A percentile compares a stretch with the other conserved stretches of the same genome.
Conservation (phyloP, 1,284 basidiomycete genomes). For the Apiotrichum siamense region DNA sequence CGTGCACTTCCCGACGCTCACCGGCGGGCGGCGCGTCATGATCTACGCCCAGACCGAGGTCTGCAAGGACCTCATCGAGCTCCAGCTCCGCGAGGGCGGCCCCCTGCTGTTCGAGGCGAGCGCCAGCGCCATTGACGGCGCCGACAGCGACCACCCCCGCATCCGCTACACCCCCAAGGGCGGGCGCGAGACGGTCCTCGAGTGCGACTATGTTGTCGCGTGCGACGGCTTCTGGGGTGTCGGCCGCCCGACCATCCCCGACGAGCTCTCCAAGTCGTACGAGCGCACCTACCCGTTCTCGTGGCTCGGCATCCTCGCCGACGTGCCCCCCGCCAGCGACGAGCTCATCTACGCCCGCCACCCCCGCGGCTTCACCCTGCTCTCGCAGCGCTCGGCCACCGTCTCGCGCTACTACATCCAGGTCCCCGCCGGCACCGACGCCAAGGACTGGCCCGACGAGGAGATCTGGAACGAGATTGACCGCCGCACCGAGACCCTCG, state of each 20-base stretch:
- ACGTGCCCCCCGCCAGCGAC: slow-evolving; percentile 18
- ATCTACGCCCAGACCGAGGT: slow-evolving; percentile 23
- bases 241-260: slow-evolving; percentile 14
- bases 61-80: slow-evolving; percentile 19
- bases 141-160: slow-evolving; percentile 9
- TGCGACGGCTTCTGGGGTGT: slow-evolving; percentile 21
- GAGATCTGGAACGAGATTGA: slow-evolving; percentile 19
- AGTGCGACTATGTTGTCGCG: slow-evolving; percentile 14
- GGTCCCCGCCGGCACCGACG: slow-evolving; percentile 16
- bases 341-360: slow-evolving; percentile 21
- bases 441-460: slow-evolving; percentile 18
- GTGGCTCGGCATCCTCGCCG: slow-evolving; percentile 20
- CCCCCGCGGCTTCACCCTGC: slow-evolving; percentile 14
- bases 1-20: slow-evolving; percentile 15
- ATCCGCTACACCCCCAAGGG: slow-evolving; percentile 14
- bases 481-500: slow-evolving; percentile 10
- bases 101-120: slow-evolving; percentile 13
- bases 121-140: slow-evolving; percentile 9
- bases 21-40: slow-evolving; percentile 17
- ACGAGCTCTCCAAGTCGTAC: slow-evolving; percentile 12
- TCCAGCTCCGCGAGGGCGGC: slow-evolving; percentile 17
- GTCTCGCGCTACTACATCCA: slow-evolving; percentile 20
- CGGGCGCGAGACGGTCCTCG: slow-evolving; percentile 5
- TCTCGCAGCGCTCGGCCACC: slow-evolving; percentile 17
- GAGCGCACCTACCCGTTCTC: slow-evolving; percentile 18